These are phyloP conservation scores for Plasmodiophora brassicae DNA, from an alignment of 208 protist species.

Conservation along the genomic window DNA sequence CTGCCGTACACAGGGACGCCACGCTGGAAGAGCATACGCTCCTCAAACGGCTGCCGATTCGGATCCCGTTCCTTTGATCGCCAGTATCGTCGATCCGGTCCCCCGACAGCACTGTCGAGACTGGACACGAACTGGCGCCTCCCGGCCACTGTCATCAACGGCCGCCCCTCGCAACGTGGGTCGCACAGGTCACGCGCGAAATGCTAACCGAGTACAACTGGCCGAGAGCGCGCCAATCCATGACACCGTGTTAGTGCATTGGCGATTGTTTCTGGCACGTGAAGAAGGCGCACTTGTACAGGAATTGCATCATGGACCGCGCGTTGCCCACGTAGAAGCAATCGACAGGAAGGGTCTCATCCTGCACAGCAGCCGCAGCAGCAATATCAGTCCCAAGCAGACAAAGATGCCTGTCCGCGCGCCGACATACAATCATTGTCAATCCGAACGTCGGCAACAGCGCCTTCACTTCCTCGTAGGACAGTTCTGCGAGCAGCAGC, in stretches of 20 bases:
- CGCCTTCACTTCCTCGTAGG: constrained; percentile 36
- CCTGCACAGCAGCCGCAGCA: constrained; percentile 10
- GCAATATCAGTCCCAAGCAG: neutral
- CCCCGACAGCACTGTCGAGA: too few species aligned
- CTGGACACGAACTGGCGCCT: too few species aligned
- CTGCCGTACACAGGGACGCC: too few species aligned
- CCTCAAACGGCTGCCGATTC: too few species aligned
- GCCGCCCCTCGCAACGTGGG: too few species aligned
- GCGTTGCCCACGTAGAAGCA: constrained; percentile 40
- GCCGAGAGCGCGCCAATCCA: too few species aligned
- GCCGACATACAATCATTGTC: neutral
- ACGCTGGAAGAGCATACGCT: too few species aligned
- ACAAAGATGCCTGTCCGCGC: neutral
- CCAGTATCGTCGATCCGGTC: too few species aligned
- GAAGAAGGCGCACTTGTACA: constrained; percentile 47
- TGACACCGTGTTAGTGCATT: neutral
- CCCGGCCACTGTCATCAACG: too few species aligned
- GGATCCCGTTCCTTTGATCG: too few species aligned
- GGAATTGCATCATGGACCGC: constrained; percentile 34
- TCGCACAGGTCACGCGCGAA: too few species aligned
- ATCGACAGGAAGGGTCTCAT: neutral
- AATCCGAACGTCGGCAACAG: constrained; percentile 30
- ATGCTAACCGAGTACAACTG: too few species aligned
- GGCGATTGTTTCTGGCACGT: neutral
- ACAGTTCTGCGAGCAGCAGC: constrained; percentile 34